Evolutionary conservation across 495 filamentous ascomycete species (phyloP), one percentile per base, ranked within the genome.

Genomic region (Neohortaea acidophila): DNA sequence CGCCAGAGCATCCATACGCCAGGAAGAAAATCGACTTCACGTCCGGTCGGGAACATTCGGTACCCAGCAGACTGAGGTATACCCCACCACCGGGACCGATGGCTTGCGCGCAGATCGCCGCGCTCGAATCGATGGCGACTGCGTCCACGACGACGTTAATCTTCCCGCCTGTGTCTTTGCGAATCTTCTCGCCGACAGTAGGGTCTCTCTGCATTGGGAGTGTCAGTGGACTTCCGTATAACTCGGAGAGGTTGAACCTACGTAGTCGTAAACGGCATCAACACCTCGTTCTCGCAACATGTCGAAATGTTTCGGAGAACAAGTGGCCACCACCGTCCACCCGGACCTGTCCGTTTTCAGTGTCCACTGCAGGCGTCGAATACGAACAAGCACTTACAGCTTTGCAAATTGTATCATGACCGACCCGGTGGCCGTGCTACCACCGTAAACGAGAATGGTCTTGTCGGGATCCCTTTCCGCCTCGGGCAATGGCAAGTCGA

Each of bases 81-180:
- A 43, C 15, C 19, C 28, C 37, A 33, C 42, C 41, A 13, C 12
- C 9, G 12, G 21, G 23, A 15, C 38, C 39, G 9, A 60, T 15
- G 12, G 54, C 52, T 1, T 41, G 42, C 12, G 40, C 45, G 28
- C 44, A 54, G 38, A 59, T 51, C 2, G 23, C 42, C 5, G 52
- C 44, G 4, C 50, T 50, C 3, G 26, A 27, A 0, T 32, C 21
- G 13, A 38, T 42, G 15, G 47, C 38, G 23, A 61, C 56, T 35
- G 39, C 43, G 51, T 61, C 58, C 38, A 57, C 50, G 21, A 48
- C 51, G 21, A 44, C 39, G 4, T 12, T 36, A 3, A 61, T 36
- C 12, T 32, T 40, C 46, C 52, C 35, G 27, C 51, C 35, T 18
- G 52, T 58, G n/a, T 35, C 40, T 28, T 45, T 13, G 15, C 20